Evolutionary conservation across 169 alveolate species (phyloP).

Genomic region (Blepharisma undulans): DNA sequence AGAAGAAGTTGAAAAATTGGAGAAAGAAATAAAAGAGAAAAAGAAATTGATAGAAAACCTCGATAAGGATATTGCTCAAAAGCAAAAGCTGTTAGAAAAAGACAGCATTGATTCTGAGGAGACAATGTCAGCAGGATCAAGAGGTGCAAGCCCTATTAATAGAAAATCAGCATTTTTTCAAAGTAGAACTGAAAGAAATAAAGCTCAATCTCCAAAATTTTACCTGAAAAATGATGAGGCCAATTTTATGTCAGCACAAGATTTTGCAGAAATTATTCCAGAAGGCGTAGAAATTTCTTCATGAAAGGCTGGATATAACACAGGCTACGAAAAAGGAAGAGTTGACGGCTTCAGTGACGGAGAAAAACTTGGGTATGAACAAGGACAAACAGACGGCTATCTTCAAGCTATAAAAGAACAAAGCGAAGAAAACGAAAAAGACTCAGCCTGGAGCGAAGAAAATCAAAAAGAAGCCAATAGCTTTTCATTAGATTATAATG

Average conservation of each 20-base stretch:
- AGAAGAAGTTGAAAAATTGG: neutral
- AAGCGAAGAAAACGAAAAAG: neutral
- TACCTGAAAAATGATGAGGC: neutral
- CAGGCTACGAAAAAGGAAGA: slow-evolving; percentile 36
- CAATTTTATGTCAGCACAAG: neutral
- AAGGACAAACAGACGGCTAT: slow-evolving; percentile 1
- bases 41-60: neutral
- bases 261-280: neutral
- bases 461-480: neutral
- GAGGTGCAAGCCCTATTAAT: neutral
- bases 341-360: slow-evolving; percentile 26
- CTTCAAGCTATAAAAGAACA: neutral
- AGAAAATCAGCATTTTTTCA: neutral
- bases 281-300: neutral
- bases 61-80: neutral
- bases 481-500: neutral
- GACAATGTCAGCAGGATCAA: neutral
- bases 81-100: neutral
- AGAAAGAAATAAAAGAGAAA: neutral
- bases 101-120: neutral
- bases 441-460: neutral
- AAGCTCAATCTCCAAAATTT: neutral
- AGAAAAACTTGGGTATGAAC: slow-evolving; percentile 21
- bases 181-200: neutral
- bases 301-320: slow-evolving; percentile 33